Evolutionary conservation across 163 green algal genomes (phyloP).

Genomic region (Trebouxiophyceae sp.): DNA sequence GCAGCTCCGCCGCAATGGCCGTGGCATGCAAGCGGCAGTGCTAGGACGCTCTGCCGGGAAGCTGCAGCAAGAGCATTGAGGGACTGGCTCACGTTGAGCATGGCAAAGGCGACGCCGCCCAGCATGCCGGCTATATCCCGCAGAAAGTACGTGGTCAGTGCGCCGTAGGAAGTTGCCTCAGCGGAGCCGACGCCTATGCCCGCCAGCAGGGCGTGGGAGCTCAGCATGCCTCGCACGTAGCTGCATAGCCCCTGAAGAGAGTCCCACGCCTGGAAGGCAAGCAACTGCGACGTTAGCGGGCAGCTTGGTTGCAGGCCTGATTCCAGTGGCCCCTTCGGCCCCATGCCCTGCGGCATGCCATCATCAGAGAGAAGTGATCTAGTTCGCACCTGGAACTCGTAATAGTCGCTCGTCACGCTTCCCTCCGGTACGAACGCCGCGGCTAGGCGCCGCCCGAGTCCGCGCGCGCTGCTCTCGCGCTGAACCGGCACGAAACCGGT

Average conservation of each 20-base stretch:
- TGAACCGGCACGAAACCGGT: too few species aligned
- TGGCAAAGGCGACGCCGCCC: slow-evolving; percentile 65
- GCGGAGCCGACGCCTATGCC: slow-evolving; percentile 64
- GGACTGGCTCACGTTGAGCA: too few species aligned
- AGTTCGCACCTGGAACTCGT: background rate
- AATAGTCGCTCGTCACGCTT: slow-evolving; percentile 31
- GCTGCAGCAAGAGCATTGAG: too few species aligned
- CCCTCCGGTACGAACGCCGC: slow-evolving; percentile 21
- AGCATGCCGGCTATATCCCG: slow-evolving; percentile 65
- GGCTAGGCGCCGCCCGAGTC: too few species aligned
- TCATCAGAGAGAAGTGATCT: background rate
- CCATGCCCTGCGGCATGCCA: too few species aligned
- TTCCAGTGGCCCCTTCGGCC: too few species aligned
- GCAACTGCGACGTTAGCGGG: background rate
- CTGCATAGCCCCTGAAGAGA: slow-evolving; percentile 45
- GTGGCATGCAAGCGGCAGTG: background rate
- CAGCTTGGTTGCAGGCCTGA: background rate
- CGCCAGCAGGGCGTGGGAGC: slow-evolving; percentile 58
- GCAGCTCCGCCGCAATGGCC: background rate
- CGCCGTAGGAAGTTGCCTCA: slow-evolving; percentile 40
- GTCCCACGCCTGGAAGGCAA: slow-evolving; percentile 52
- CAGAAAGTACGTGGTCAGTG: slow-evolving; percentile 55
- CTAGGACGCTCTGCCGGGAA: too few species aligned
- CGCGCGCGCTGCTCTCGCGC: too few species aligned
- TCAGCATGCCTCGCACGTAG: slow-evolving; percentile 77